Percentiles rank a stretch among this genome's conserved stretches.
These are phyloP conservation scores for Tephrocybe rancida DNA, from an alignment of 768 basidiomycete species.

Conservation along the genomic window DNA sequence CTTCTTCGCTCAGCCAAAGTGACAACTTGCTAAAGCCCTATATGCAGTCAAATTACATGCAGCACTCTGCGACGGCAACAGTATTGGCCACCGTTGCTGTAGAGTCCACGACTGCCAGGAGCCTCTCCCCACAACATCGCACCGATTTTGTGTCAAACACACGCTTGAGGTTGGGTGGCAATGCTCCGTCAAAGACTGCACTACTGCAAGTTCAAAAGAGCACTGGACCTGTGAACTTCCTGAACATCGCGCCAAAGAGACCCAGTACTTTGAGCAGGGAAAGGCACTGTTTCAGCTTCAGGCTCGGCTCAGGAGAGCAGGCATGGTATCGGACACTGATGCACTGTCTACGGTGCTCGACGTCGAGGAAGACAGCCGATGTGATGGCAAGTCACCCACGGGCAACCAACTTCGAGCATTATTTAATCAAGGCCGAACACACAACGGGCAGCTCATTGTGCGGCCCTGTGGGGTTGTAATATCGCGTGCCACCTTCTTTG, in stretches of 20 bases:
- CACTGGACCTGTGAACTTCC: neutral
- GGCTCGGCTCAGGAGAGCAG: neutral
- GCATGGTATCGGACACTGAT: too few relatives aligned
- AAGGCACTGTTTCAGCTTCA: neutral
- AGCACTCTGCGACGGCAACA: neutral
- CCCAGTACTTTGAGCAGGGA: too few relatives aligned
- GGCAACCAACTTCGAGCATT: slow-evolving; percentile 26
- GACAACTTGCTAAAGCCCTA: neutral
- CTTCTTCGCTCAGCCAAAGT: too few relatives aligned
- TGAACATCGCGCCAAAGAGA: neutral
- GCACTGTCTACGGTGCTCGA: too few relatives aligned
- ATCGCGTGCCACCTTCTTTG: slow-evolving; percentile 31
- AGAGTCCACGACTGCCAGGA: neutral
- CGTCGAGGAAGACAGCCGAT: too few relatives aligned
- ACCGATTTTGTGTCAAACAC: neutral
- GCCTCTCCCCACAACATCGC: neutral
- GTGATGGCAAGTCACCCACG: slow-evolving; percentile 23
- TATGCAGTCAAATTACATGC: neutral
- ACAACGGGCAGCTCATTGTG: slow-evolving; percentile 35
- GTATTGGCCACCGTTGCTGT: neutral
- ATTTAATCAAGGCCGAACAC: slow-evolving; percentile 30
- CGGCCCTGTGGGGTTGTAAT: slow-evolving; percentile 33
- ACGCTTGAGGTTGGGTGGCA: too few relatives aligned
- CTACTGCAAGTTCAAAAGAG: neutral
- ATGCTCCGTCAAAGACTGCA: neutral